Percentiles rank a stretch among this genome's conserved stretches.
Evolutionary conservation across 495 filamentous ascomycete genomes (phyloP).

Genomic region (Tuber indicum): DNA sequence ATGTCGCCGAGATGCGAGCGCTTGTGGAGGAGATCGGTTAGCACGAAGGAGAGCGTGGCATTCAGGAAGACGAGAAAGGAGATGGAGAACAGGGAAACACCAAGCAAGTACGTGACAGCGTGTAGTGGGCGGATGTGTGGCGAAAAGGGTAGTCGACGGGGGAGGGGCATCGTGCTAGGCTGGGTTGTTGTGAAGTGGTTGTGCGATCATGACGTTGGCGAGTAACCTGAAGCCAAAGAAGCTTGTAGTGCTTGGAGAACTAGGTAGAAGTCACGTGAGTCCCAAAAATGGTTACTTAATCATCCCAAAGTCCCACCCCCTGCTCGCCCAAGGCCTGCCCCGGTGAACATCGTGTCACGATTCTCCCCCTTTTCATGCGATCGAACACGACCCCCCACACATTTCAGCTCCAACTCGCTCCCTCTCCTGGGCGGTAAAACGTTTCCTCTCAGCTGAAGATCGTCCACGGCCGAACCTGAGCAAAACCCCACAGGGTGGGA

Average conservation of each 20-base stretch:
- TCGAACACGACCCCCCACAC: neutral
- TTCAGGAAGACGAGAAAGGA: slow-evolving; percentile 97
- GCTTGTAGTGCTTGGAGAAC: neutral
- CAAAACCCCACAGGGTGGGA: neutral
- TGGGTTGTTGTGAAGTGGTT: slow-evolving; percentile 3
- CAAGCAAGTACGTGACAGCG: slow-evolving; percentile 75
- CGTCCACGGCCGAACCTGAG: neutral
- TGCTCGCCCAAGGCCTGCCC: neutral
- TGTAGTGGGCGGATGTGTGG: slow-evolving; percentile 61
- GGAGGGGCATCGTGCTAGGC: slow-evolving; percentile 40
- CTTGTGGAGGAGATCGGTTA: slow-evolving; percentile 79
- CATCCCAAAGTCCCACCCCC: neutral
- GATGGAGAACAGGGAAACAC: slow-evolving; percentile 89
- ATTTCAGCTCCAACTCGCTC: neutral
- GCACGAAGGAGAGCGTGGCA: slow-evolving; percentile 83
- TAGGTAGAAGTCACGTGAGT: neutral
- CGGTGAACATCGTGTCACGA: neutral
- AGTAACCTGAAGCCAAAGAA: neutral
- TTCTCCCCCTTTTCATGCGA: neutral
- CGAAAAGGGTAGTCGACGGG: slow-evolving; percentile 53
- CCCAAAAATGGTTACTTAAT: neutral
- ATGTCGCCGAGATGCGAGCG: slow-evolving; percentile 67
- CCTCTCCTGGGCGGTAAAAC: neutral
- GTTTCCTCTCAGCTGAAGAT: neutral
- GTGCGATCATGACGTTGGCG: neutral